A percentile compares a stretch with the other conserved stretches of the same genome.
Evolutionary conservation across 2,329 filamentous ascomycete genomes (phyloP).

Genomic region (Didymella keratinophila): DNA sequence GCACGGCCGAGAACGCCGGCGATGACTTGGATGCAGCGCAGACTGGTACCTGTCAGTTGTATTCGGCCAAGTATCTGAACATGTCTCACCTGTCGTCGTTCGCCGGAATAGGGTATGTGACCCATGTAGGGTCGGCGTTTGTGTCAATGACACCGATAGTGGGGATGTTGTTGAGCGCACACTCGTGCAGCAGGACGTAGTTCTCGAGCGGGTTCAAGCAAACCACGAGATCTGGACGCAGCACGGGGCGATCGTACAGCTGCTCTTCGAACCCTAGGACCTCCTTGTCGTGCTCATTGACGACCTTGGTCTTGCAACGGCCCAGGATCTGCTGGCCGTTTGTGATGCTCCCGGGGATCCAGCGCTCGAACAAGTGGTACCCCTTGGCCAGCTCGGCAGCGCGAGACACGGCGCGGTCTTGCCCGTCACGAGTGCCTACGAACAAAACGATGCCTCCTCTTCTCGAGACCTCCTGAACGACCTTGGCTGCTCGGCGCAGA

Average conservation of each 20-base stretch:
- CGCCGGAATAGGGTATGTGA: constrained; percentile 94
- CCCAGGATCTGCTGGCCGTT: constrained; percentile 91
- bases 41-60: constrained; percentile 58
- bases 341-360: constrained; percentile 90
- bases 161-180: constrained; percentile 83
- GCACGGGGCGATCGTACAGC: constrained; percentile 67
- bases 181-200: constrained; percentile 88
- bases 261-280: constrained; percentile 71
- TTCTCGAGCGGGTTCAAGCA: constrained; percentile 95
- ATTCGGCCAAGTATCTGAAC: neutral
- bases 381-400: constrained; percentile 79
- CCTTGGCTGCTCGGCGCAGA: constrained; percentile 88
- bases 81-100: constrained; percentile 86
- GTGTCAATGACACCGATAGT: constrained; percentile 97
- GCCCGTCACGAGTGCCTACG: constrained; percentile 83
- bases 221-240: constrained; percentile 89
- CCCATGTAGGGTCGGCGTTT: constrained; percentile 88
- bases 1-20: constrained; percentile 85
- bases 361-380: constrained; percentile 90
- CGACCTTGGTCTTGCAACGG: constrained; percentile 72
- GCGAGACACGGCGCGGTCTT: constrained; percentile 79
- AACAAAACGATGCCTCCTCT: constrained; percentile 87
- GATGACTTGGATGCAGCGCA: constrained; percentile 82
- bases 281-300: constrained; percentile 76
- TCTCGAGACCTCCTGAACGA: constrained; percentile 86